phyloP scores from a whole-genome alignment of 2,329 filamentous ascomycete species.

The Gaeumannomyces tritici region DNA sequence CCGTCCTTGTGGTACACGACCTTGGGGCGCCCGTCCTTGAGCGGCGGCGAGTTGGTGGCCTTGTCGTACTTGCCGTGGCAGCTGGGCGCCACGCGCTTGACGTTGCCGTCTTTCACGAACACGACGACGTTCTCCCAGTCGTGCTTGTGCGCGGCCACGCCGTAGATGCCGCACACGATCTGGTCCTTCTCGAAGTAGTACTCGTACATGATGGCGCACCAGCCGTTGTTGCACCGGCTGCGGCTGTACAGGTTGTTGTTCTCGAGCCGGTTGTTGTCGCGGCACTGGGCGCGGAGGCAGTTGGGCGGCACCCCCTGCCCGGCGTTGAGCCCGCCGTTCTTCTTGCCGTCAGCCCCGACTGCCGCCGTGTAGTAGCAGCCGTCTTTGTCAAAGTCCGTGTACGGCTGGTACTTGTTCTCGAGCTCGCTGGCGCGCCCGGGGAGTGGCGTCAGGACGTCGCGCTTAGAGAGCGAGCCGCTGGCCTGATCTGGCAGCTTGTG shows the following conservation, averaged over 20 bases:
- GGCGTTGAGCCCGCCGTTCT: neutral
- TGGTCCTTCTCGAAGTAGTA: slow-evolving; percentile 24
- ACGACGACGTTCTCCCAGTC: slow-evolving; percentile 26
- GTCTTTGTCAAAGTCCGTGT: neutral
- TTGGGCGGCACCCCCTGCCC: neutral
- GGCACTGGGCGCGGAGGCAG: slow-evolving; percentile 14
- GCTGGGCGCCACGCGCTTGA: slow-evolving; percentile 23
- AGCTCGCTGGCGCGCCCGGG: neutral
- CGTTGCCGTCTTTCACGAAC: slow-evolving; percentile 17
- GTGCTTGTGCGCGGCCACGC: slow-evolving; percentile 19
- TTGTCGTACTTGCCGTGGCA: slow-evolving; percentile 22
- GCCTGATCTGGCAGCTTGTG: neutral
- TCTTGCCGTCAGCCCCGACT: neutral
- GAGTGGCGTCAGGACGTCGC: neutral
- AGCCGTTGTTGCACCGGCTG: slow-evolving; percentile 26
- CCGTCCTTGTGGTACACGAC: slow-evolving; percentile 24
- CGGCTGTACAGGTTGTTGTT: slow-evolving; percentile 30
- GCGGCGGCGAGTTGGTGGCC: slow-evolving; percentile 9
- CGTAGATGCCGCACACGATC: neutral
- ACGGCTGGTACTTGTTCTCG: neutral
- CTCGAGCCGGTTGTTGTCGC: slow-evolving; percentile 20
- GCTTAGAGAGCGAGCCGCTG: neutral
- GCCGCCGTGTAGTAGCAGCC: slow-evolving; percentile 1
- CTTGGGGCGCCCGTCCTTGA: slow-evolving; percentile 13
- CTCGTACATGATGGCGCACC: slow-evolving; percentile 29